Evolutionary conservation across 768 basidiomycete species (phyloP), one percentile per base, ranked within the genome.

Genomic region (Lactarius deliciosus): DNA sequence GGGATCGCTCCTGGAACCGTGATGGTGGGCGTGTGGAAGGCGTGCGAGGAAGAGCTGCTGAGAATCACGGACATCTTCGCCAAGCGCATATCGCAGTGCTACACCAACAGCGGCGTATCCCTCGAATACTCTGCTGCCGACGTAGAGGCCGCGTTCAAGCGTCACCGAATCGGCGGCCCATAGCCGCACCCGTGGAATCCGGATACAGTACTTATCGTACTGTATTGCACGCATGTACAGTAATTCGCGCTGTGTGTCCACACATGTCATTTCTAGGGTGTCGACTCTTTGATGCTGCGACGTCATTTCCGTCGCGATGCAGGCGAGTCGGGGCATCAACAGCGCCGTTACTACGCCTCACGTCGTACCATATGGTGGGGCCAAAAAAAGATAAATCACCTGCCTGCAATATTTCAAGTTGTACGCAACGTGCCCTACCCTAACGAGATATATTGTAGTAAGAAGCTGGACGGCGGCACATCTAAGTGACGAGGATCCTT

Each of bases 21-120:
- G 47, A 79, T 96, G 78, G 85, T 86, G 30, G 89, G 87, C 5
- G 94, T 96, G 3, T 97, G 95, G 95, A 91, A 86, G 73, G 88
- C 92, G 41, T 93, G 93, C 75, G 93, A 96, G 75, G 88, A 90
- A 61, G 93, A 95, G 72, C 74, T 97, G 65, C 75, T 89, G 68
- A 83, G 84, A 67, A 82, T 94, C 70, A 91, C 89, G 9, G 86
- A 89, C 68, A 76, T 84, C 55, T 94, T 91, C 77, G 75, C 74
- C 58, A 86, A 82, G 66, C 79, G 89, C 67, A 90, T 97, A 69
- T 77, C 81, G 13, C 86, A 90, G 73, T 92, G 93, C 73, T 98
- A 96, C 76, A 81, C 80, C 20, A 92, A 92, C 59, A 83, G 81
- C 58, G 89, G 90, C 1, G 75, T 91, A 32, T 76, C 82, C 9